Evolutionary conservation across 306 rosid genomes (phyloP).

Genomic region (Corylus avellana): DNA sequence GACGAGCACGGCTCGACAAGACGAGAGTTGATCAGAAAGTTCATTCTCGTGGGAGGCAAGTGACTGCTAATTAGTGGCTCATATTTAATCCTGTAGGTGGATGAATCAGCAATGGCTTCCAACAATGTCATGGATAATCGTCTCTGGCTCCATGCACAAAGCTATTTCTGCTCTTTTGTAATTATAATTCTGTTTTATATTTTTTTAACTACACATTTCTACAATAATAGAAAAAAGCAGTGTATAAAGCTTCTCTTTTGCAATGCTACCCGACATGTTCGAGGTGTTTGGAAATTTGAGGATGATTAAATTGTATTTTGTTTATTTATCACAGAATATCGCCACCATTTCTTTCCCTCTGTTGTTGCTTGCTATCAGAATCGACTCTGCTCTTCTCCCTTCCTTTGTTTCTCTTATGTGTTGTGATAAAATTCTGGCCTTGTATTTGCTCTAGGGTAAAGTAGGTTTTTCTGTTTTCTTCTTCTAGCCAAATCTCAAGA

Average conservation of each 20-base stretch:
- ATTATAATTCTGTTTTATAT: background rate
- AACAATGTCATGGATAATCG: background rate
- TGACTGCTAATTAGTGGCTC: conserved; percentile 13
- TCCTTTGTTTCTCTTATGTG: background rate
- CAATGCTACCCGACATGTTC: background rate
- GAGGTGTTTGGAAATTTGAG: background rate
- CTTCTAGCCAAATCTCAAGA: background rate
- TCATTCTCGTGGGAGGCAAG: conserved; percentile 24
- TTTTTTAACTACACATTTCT: background rate
- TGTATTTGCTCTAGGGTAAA: too few species aligned
- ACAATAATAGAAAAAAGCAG: background rate
- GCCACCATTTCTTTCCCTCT: background rate
- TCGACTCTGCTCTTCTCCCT: background rate
- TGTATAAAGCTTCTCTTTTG: background rate
- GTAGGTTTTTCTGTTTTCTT: too few species aligned
- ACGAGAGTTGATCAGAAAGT: conserved; percentile 32
- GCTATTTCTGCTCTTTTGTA: background rate
- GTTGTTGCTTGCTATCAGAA: background rate
- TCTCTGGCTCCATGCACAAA: background rate
- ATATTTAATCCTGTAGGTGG: conserved; percentile 6
- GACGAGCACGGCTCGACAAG: conserved; percentile 55
- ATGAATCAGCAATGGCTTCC: conserved; percentile 1
- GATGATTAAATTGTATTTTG: background rate
- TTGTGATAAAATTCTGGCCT: too few species aligned
- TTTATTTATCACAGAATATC: background rate